Evolutionary conservation across 176 grass and related monocot genomes (phyloP), one percentile per base, ranked within the genome.

Genomic region (Oryza officinalis): DNA sequence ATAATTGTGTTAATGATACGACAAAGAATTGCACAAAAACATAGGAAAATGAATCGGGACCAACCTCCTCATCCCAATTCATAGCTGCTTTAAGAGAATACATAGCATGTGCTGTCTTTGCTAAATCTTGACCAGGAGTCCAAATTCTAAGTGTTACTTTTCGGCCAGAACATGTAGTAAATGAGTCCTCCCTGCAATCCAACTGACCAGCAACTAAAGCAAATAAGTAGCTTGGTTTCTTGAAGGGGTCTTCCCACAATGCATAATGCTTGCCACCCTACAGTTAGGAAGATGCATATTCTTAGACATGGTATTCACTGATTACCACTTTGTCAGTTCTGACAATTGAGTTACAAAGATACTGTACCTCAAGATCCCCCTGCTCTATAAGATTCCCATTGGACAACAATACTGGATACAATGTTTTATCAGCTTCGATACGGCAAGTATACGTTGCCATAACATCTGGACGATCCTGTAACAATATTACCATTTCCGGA

Each of bases 21-120:
- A 77, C 23, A 43, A 52, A 82, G 26, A 69, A 35, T 20, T 59
- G 11, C 40, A 44, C 18, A 6, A 83, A 76, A 65, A 46, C 2
- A 80, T 30, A 64, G 20, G 6, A 43, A 75, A 70, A 59, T 52
- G 64, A 77, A 81, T 49, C 11, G 50, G 47, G 61, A 90, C 76
- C 59, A 75, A 98, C 93, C 86, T 98, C 93, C 81, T 98, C 96
- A 67, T 98, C 96, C 96, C 96, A 98, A 73, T 95, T 92, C 96
- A 99, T 99, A 74, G 96, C 96, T 88, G 94, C 93, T 87, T 99
- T 99, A 79, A 99, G 96, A 89, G 96, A 99, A 90, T 94, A 94
- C 96, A 99, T 99, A 64, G 96, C 96, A 96, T 99, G 96, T 9
- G 69, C 90, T 63, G 96, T 99, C 94, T 96, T 99, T 50, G 91